These are phyloP conservation scores for Aspergillus bertholletiae DNA, from an alignment of 495 filamentous ascomycete genomes.

Conservation along the genomic window DNA sequence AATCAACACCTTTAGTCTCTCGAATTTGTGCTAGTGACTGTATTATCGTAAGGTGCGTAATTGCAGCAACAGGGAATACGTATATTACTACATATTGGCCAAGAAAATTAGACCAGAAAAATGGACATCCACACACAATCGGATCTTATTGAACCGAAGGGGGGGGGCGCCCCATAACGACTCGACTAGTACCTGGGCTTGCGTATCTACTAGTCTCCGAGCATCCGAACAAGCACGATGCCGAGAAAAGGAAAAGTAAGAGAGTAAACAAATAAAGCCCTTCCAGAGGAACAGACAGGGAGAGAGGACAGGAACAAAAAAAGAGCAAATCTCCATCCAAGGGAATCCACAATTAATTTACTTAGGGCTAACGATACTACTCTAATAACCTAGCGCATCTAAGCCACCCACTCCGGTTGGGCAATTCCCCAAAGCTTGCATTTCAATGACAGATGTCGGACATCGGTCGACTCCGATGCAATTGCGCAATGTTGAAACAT, in stretches of 20 bases:
- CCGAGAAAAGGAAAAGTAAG: background rate
- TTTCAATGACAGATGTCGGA: background rate
- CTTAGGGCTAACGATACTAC: constrained; percentile 1
- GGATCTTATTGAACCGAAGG: too few relatives aligned
- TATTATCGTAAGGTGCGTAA: background rate
- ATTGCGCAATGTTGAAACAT: background rate
- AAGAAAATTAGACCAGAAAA: too few relatives aligned
- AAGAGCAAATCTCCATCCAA: background rate
- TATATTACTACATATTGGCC: too few relatives aligned
- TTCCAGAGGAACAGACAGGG: background rate
- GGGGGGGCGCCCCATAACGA: too few relatives aligned
- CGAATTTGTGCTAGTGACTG: too few relatives aligned
- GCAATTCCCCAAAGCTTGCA: constrained; percentile 3
- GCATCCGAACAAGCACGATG: background rate
- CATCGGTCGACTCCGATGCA: background rate
- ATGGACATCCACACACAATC: too few relatives aligned
- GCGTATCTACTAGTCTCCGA: background rate
- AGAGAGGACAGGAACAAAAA: background rate
- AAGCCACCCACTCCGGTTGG: constrained; percentile 17
- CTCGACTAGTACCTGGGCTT: too few relatives aligned
- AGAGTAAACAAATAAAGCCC: too few relatives aligned
- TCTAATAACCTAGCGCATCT: constrained; percentile 2
- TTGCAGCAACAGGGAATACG: too few relatives aligned
- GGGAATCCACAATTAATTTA: constrained; percentile 11
- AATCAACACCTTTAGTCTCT: background rate